A percentile compares a stretch with the other conserved stretches of the same genome.
These are phyloP conservation scores for Penicillium cosmopolitanum DNA, from an alignment of 495 filamentous ascomycete genomes.

Conservation along the genomic window DNA sequence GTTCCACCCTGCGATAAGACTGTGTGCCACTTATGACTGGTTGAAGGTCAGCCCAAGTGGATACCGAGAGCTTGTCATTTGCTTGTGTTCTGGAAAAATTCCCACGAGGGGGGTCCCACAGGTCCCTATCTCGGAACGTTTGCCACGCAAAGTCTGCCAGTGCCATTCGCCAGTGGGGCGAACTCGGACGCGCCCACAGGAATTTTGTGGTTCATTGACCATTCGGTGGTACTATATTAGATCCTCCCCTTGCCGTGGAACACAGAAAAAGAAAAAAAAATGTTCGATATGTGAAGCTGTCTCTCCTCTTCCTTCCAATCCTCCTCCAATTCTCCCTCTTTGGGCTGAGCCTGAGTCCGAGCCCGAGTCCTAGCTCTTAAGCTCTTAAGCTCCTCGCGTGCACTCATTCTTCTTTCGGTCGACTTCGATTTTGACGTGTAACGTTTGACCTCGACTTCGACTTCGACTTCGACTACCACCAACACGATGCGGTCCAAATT, in stretches of 20 bases:
- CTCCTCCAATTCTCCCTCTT: not conserved
- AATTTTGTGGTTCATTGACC: slow-evolving; percentile 12
- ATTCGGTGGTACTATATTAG: slow-evolving; percentile 27
- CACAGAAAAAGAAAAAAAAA: slow-evolving; percentile 30
- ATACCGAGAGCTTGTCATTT: slow-evolving; percentile 28
- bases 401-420: slow-evolving; percentile 7
- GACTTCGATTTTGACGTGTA: not conserved
- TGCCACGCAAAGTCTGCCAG: slow-evolving; percentile 18
- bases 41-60: not conserved
- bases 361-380: not conserved
- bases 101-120: not conserved
- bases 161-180: slow-evolving; percentile 15
- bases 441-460: slow-evolving; percentile 1
- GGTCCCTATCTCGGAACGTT: slow-evolving; percentile 10
- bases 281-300: slow-evolving; percentile 30
- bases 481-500: slow-evolving; percentile 22
- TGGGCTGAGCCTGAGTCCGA: slow-evolving; percentile 2
- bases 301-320: slow-evolving; percentile 10
- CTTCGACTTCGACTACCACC: slow-evolving; percentile 3
- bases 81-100: slow-evolving; percentile 26
- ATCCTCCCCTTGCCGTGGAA: slow-evolving; percentile 21
- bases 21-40: not conserved
- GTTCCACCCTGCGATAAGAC: not conserved
- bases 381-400: slow-evolving; percentile 25
- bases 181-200: slow-evolving; percentile 18